These are phyloP conservation scores for Dalechampia spathulata DNA, from an alignment of 441 rosid genomes.

Conservation along the genomic window DNA sequence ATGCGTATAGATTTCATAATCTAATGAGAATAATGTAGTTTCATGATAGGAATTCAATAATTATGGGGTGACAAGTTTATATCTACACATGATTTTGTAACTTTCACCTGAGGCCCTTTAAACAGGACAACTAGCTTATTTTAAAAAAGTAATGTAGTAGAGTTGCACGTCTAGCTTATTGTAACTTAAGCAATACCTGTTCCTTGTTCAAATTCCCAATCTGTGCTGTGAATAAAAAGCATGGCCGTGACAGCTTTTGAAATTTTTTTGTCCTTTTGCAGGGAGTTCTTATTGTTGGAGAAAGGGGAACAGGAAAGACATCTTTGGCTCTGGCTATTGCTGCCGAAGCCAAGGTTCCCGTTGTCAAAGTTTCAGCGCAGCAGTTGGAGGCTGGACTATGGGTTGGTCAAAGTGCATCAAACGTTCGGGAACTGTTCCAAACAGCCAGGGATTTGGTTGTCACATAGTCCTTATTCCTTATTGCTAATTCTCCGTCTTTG, in stretches of 20 bases:
- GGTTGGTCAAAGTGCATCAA: constrained; percentile 99
- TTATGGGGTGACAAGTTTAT: background rate
- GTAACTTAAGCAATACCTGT: constrained; percentile 9
- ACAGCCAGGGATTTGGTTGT: constrained; percentile 94
- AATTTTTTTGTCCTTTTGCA: constrained; percentile 30
- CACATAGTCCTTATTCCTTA: constrained; percentile 17
- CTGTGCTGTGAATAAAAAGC: background rate
- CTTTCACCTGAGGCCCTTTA: background rate
- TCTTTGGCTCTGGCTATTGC: constrained; percentile 93
- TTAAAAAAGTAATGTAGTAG: background rate
- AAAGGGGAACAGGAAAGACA: constrained; percentile 96
- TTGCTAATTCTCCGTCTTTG: constrained; percentile 5
- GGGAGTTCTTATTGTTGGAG: constrained; percentile 99
- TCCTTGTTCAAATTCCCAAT: constrained; percentile 2
- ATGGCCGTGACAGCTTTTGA: constrained; percentile 7
- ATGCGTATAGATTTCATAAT: background rate
- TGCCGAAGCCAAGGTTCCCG: constrained; percentile 96
- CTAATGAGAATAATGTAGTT: background rate
- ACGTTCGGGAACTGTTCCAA: constrained; percentile 96
- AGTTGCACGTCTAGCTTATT: background rate
- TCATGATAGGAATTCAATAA: background rate
- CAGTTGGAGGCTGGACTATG: constrained; percentile 96
- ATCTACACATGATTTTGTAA: background rate
- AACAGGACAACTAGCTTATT: background rate
- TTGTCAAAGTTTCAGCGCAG: constrained; percentile 81